A percentile compares a stretch with the other conserved stretches of the same genome.
phyloP scores from a whole-genome alignment of 73 alveolate species.

The Tetrahymena borealis region DNA sequence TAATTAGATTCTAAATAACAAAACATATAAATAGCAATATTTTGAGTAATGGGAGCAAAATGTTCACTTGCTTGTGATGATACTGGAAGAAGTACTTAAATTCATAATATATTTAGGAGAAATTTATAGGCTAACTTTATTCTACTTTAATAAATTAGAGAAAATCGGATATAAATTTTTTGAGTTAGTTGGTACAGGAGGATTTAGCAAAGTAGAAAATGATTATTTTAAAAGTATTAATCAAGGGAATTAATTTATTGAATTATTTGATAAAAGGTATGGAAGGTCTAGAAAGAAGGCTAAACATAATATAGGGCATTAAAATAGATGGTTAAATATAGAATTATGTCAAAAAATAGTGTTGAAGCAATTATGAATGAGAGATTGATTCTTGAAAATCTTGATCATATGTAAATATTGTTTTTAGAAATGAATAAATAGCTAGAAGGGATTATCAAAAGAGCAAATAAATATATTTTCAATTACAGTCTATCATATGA shows the following conservation, averaged over 20 bases:
- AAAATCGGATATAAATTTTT: neutral
- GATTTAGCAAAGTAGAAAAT: neutral
- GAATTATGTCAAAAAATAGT: slow-evolving; percentile 42
- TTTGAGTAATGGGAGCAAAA: no score
- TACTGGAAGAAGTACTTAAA: no score
- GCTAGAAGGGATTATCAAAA: neutral
- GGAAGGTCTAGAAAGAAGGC: neutral
- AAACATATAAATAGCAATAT: no score
- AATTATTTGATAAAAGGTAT: neutral
- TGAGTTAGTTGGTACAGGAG: neutral
- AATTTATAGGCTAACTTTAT: no score
- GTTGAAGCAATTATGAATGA: slow-evolving; percentile 44
- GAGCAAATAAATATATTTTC: no score
- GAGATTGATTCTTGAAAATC: slow-evolving; percentile 14
- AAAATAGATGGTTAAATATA: neutral
- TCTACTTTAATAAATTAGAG: neutral
- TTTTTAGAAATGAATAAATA: neutral
- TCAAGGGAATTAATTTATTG: no score
- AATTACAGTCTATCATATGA: neutral
- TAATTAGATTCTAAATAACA: no score
- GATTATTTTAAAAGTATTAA: no score
- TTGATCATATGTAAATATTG: slow-evolving; percentile 18
- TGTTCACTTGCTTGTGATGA: no score
- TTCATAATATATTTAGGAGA: no score
- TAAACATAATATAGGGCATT: neutral